phyloP scores from a whole-genome alignment of 257 asterid genomes.

The Penstemon newberryi region DNA sequence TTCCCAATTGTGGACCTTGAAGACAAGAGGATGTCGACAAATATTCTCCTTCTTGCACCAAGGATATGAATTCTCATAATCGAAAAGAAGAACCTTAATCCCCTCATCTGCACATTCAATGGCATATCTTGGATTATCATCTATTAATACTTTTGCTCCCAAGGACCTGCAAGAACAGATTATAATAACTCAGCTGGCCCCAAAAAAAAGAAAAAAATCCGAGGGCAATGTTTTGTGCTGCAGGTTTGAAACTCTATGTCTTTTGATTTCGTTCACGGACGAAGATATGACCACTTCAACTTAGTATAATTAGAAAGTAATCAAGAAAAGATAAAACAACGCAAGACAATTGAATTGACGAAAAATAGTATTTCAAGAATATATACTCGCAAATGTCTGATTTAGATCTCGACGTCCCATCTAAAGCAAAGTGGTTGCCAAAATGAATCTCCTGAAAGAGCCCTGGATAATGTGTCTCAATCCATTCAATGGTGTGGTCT shows the following conservation, averaged over 20 bases:
- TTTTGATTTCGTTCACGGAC: background rate
- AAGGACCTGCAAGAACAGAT: slow-evolving; percentile 57
- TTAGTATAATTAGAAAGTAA: too few species aligned
- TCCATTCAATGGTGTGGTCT: slow-evolving; percentile 91
- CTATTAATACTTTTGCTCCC: slow-evolving; percentile 90
- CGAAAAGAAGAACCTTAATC: slow-evolving; percentile 88
- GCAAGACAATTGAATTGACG: background rate
- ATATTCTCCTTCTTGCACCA: slow-evolving; percentile 74
- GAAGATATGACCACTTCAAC: background rate
- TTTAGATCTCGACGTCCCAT: slow-evolving; percentile 79
- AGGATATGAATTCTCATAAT: slow-evolving; percentile 87
- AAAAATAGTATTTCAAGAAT: background rate
- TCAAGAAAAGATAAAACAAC: background rate
- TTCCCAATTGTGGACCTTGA: slow-evolving; percentile 80
- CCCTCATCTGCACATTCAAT: slow-evolving; percentile 85
- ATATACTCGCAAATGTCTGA: slow-evolving; percentile 86
- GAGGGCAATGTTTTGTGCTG: background rate
- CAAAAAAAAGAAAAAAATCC: background rate
- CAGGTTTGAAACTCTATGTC: background rate
- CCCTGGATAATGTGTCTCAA: slow-evolving; percentile 77
- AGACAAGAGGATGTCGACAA: slow-evolving; percentile 69
- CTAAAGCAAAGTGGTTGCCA: slow-evolving; percentile 94
- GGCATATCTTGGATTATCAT: slow-evolving; percentile 93
- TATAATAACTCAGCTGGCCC: background rate
- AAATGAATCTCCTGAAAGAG: slow-evolving; percentile 84